Percentiles rank a stretch among this genome's conserved stretches.
These are phyloP conservation scores for Clonostachys solani DNA, from an alignment of 2,329 filamentous ascomycete species.

Conservation along the genomic window DNA sequence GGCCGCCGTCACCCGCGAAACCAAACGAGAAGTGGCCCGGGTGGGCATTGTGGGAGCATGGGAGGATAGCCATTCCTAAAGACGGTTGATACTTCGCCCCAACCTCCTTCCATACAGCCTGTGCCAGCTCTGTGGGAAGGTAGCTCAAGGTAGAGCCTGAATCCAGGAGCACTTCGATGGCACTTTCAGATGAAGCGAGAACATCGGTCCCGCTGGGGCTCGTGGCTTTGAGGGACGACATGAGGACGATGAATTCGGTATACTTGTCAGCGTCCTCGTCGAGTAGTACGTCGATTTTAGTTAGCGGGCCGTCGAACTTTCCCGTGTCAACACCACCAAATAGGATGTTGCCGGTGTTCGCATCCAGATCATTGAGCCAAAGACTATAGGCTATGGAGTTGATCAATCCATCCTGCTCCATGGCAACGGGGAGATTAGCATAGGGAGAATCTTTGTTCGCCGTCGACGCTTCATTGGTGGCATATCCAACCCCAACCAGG, in stretches of 20 bases:
- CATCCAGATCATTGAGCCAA: conserved; percentile 57
- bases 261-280: conserved; percentile 34
- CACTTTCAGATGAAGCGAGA: conserved; percentile 33
- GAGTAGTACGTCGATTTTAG: conserved; percentile 50
- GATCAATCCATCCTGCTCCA: conserved; percentile 60
- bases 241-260: conserved; percentile 40
- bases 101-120: conserved; percentile 48
- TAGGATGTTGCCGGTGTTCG: conserved; percentile 66
- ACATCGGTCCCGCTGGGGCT: conserved; percentile 45
- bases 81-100: conserved; percentile 40
- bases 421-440: conserved; percentile 58
- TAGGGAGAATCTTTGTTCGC: conserved; percentile 28
- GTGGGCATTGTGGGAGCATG: conserved; percentile 41
- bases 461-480: conserved; percentile 42
- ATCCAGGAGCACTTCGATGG: conserved; percentile 64
- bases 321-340: conserved; percentile 78
- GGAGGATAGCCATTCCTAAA: conserved; percentile 36
- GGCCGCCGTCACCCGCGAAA: conserved; percentile 42
- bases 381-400: conserved; percentile 67
- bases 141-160: conserved; percentile 72
- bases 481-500: conserved; percentile 57
- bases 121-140: conserved; percentile 57
- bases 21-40: conserved; percentile 49
- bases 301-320: conserved; percentile 64
- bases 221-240: conserved; percentile 41